A percentile compares a stretch with the other conserved stretches of the same genome.
Evolutionary conservation across 768 basidiomycete species (phyloP).

Genomic region (Hygrophorus russula): DNA sequence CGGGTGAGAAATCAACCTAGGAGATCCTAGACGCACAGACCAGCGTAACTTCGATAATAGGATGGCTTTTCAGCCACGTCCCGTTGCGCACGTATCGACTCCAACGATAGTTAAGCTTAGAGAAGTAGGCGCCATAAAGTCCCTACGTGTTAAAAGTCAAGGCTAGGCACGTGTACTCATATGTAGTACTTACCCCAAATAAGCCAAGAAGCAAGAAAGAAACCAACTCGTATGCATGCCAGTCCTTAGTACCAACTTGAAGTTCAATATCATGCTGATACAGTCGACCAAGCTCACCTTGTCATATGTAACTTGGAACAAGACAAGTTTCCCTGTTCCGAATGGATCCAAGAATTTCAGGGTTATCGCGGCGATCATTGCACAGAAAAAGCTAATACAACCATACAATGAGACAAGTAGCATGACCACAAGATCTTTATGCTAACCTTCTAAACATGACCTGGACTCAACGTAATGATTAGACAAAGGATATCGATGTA

Average conservation of each 20-base stretch:
- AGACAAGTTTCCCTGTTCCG: constrained; percentile 85
- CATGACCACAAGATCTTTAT: constrained; percentile 13
- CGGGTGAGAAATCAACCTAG: neutral
- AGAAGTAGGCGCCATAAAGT: constrained; percentile 88
- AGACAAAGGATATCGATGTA: neutral
- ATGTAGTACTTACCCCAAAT: constrained; percentile 55
- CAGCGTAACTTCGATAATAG: constrained; percentile 72
- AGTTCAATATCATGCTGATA: neutral
- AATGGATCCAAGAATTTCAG: constrained; percentile 91
- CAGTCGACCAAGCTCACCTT: constrained; percentile 32
- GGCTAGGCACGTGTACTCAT: constrained; percentile 4
- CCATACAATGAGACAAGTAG: constrained; percentile 15
- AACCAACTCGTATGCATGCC: constrained; percentile 83
- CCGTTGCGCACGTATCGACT: constrained; percentile 69
- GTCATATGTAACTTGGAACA: constrained; percentile 87
- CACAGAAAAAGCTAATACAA: constrained; percentile 84
- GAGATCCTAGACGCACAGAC: constrained; percentile 28
- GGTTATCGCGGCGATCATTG: constrained; percentile 94
- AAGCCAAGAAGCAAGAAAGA: constrained; percentile 81
- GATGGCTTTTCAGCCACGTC: constrained; percentile 73
- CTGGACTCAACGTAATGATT: constrained; percentile 18
- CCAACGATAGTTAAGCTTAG: constrained; percentile 86
- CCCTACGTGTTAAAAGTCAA: constrained; percentile 41
- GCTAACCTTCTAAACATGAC: constrained; percentile 89
- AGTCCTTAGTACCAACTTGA: constrained; percentile 44